Evolutionary conservation across 2,329 filamentous ascomycete species (phyloP).

Genomic region (Fusarium dimerum): DNA sequence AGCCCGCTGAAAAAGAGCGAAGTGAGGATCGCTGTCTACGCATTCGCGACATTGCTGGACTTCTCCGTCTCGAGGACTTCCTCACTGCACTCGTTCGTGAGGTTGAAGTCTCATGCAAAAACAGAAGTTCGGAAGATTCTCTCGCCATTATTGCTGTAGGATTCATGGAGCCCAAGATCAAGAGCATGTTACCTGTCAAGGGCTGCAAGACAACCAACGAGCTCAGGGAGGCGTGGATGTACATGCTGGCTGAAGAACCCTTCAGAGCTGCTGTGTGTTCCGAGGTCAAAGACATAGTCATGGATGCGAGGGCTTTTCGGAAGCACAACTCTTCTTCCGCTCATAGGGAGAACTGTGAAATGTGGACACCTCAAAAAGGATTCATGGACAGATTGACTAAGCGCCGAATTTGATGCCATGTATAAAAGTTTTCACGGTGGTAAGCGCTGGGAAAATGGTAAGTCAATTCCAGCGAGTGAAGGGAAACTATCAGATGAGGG

Average conservation of each 20-base stretch:
- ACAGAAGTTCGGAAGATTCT: neutral
- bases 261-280: slow-evolving; percentile 4
- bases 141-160: slow-evolving; percentile 2
- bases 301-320: neutral
- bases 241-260: neutral
- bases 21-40: slow-evolving; percentile 1
- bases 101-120: neutral
- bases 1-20: neutral
- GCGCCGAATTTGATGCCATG: neutral
- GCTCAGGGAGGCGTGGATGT: slow-evolving; percentile 8
- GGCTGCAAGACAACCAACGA: neutral
- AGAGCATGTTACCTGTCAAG: neutral
- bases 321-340: slow-evolving; percentile 1
- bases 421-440: no score
- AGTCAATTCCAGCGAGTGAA: no score
- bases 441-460: no score
- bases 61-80: slow-evolving; percentile 18
- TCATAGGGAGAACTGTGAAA: slow-evolving; percentile 12
- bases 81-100: slow-evolving; percentile 8
- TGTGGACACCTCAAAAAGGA: neutral
- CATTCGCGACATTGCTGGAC: slow-evolving; percentile 13
- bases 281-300: slow-evolving; percentile 8
- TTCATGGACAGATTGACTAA: neutral
- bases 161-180: slow-evolving; percentile 13
- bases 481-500: no score